Evolutionary conservation across 208 protist species (phyloP), one percentile per base, ranked within the genome.

Genomic region (Crithidia mellificae): DNA sequence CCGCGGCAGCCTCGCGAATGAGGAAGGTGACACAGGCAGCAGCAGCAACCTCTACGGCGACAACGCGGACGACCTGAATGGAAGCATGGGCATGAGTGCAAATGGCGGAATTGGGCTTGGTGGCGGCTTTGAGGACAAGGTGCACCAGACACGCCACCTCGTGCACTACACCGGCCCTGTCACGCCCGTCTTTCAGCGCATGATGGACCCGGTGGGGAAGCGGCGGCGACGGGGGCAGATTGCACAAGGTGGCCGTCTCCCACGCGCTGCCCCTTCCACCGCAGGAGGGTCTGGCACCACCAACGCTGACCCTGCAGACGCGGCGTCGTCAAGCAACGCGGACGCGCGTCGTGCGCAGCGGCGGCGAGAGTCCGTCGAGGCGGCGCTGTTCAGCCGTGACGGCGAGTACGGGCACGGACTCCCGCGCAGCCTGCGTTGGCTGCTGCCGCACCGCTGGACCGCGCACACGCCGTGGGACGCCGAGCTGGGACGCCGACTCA

Each of bases 381-480:
- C 32, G 0, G 50, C 24, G 50, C 17, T 46, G 15, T 17, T 55
- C 24, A 0, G 27, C 8, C 27, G 50, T 20, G 29, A 14, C 27
- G 20, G 22, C 27, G n/a, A 9, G 46, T 20, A 27, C 20, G 4
- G 22, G 57, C 24, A n/a, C n/a, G n/a, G n/a, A n/a, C 56, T 76
- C 34, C 70, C 70, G n/a, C 53, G 29, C n/a, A 59, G 66, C 32
- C 63, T 76, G 63, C 63, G 70, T 25, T 76, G 70, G 70, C 55
- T 76, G 56, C 41, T 76, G 46, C 70, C 70, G 27, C 63, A 54
- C 15, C 63, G 62, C 1, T 76, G 70, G 70, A 54, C 63, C 1
- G 38, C 63, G 9, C 62, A 76, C 63, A 76, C 63, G 20, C 70
- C 70, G 24, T 76, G 70, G 70, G 70, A 76, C 54, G 62, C 63